Evolutionary conservation across 148 eudicot species (phyloP).

Genomic region (Limonium bicolor): DNA sequence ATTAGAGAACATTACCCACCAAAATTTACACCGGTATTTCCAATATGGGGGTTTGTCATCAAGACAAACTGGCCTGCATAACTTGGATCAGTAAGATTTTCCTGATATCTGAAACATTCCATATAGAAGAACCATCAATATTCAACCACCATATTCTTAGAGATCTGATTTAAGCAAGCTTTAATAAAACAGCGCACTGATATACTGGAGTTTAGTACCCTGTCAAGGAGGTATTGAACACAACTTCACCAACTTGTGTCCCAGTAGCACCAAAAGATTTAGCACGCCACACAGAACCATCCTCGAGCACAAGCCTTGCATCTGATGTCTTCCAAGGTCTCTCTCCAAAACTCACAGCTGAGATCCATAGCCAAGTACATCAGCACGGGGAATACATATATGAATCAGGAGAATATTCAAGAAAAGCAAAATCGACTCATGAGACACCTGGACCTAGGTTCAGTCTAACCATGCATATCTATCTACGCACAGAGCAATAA

Average conservation of each 20-base stretch:
- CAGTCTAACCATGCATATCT: neutral
- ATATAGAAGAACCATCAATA: too few relatives aligned
- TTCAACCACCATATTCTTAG: too few relatives aligned
- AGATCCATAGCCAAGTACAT: neutral
- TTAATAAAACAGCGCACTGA: too few relatives aligned
- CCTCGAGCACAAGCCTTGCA: slow-evolving; percentile 91
- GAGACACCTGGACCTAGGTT: neutral
- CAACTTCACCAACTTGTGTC: slow-evolving; percentile 99
- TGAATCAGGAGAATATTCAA: neutral
- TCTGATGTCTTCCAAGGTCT: slow-evolving; percentile 95
- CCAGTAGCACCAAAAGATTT: slow-evolving; percentile 96
- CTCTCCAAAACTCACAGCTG: slow-evolving; percentile 26
- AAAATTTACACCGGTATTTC: slow-evolving; percentile 89
- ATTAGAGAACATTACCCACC: slow-evolving; percentile 32
- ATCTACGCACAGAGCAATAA: neutral
- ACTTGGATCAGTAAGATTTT: slow-evolving; percentile 96
- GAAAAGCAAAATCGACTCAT: too few relatives aligned
- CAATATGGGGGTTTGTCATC: slow-evolving; percentile 96
- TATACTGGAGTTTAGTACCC: too few relatives aligned
- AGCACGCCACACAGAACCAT: slow-evolving; percentile 92
- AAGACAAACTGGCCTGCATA: slow-evolving; percentile 98
- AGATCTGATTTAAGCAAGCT: too few relatives aligned
- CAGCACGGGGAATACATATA: neutral
- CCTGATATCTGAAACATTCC: slow-evolving; percentile 76
- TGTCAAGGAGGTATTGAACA: slow-evolving; percentile 85